Conservation (phyloP, 345 rosid species). For the Arabis alpina region DNA sequence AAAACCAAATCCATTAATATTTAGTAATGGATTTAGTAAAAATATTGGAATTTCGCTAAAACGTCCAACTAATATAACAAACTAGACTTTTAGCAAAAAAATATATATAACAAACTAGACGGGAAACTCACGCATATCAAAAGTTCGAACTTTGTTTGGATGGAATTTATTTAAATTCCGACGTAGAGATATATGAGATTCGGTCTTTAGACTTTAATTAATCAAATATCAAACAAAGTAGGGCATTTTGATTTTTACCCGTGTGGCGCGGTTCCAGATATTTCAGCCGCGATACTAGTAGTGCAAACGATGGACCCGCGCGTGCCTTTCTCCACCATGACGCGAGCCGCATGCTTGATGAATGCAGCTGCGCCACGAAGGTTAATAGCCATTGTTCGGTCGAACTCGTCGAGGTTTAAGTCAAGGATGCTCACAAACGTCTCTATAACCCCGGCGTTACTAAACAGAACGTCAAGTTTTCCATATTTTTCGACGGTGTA, state of each 20-base stretch:
- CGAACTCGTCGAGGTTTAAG: slow-evolving; percentile 56
- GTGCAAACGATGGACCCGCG: slow-evolving; percentile 92
- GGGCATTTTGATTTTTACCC: slow-evolving; percentile 37
- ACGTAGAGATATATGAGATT: too few species aligned
- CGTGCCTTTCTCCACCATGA: slow-evolving; percentile 64
- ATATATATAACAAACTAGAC: too few species aligned
- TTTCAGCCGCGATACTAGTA: slow-evolving; percentile 58
- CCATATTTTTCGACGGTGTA: slow-evolving; percentile 57
- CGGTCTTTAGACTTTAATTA: too few species aligned
- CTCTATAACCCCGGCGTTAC: slow-evolving; percentile 86
- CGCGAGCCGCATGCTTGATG: slow-evolving; percentile 79
- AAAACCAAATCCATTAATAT: too few species aligned
- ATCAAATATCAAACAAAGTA: too few species aligned
- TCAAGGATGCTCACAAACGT: slow-evolving; percentile 63
- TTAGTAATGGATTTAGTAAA: too few species aligned
- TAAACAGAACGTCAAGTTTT: slow-evolving; percentile 71
- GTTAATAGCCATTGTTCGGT: slow-evolving; percentile 62
- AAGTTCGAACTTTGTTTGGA: too few species aligned
- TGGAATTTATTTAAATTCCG: too few species aligned
- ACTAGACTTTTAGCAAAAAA: too few species aligned
- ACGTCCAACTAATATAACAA: too few species aligned
- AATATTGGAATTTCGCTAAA: too few species aligned
- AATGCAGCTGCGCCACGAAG: slow-evolving; percentile 81
- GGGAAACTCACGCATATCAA: too few species aligned
- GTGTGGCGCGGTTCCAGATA: slow-evolving; percentile 75